These are phyloP conservation scores for Phyllosticta citribraziliensis DNA, from an alignment of 2,329 filamentous ascomycete species.

Conservation along the genomic window DNA sequence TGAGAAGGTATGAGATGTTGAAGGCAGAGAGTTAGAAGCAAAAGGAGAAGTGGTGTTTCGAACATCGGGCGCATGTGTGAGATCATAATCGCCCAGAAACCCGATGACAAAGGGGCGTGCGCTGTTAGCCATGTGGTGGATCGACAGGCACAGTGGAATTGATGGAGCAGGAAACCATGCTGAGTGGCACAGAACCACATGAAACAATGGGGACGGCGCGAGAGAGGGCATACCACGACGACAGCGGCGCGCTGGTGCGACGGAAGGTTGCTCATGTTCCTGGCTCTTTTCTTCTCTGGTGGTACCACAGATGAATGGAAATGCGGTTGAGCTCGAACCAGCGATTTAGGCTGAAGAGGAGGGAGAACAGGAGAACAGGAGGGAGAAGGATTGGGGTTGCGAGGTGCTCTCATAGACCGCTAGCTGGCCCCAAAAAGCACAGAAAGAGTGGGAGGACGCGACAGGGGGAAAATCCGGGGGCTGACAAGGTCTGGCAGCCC, in stretches of 20 bases:
- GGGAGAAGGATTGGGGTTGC: background rate
- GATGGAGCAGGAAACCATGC: background rate
- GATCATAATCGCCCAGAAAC: background rate
- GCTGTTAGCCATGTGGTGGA: background rate
- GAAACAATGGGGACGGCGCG: background rate
- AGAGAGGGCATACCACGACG: conserved; percentile 1
- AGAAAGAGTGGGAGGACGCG: background rate
- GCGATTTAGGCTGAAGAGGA: background rate
- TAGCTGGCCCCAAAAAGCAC: background rate
- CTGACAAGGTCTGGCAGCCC: background rate
- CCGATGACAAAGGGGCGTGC: background rate
- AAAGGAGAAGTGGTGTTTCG: background rate
- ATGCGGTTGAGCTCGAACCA: background rate
- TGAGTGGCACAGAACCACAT: background rate
- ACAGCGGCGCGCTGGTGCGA: conserved; percentile 6
- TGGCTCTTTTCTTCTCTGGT: background rate
- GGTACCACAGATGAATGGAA: too few species aligned
- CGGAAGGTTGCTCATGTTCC: background rate
- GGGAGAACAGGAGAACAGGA: background rate
- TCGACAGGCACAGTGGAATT: background rate
- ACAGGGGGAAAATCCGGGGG: background rate
- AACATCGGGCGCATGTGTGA: background rate
- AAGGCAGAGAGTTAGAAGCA: too few species aligned
- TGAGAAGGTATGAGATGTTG: too few species aligned
- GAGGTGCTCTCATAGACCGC: background rate